Evolutionary conservation across 2,329 filamentous ascomycete species (phyloP), one percentile per base, ranked within the genome.

Genomic region (Amylocarpus encephaloides): DNA sequence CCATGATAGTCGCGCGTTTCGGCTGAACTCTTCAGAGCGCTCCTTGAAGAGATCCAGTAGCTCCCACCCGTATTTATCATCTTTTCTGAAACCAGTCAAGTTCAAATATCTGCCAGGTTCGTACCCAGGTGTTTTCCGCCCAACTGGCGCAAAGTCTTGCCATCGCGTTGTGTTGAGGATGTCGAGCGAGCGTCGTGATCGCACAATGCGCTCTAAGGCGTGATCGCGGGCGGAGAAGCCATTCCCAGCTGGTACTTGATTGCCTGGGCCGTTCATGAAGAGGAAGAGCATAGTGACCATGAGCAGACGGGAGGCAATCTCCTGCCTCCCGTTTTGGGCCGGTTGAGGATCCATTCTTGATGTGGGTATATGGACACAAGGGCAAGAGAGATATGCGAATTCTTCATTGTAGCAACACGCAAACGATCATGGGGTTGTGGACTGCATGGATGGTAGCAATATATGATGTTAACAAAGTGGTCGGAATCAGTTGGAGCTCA

Each of bases 61-160:
- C 32, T 83, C 78, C 91, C 91, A 96, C 1, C 80, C 84, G 67
- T 87, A 88, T 4, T 78, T 81, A 68, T 95, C 86, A 16, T 82
- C 77, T 42, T 80, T 71, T 43, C 86, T 79, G 54, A 94, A 83
- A 1, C 92, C 92, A 2, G 87, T 87, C 46, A 95, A 71, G 59
- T 89, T 88, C 52, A 90, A 69, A 54, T 76, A 83, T 19, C 68
- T 71, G 10, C 47, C 56, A 36, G 61, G 55, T 26, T 59, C 58
- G 32, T 49, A 48, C 3, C 41, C 26, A 11, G 50, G 63, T 19
- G 58, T 59, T 47, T 55, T 55, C 36, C 57, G 61, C 36, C 57
- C 51, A 9, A 60, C 64, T 10, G 79, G 80, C 13, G 68, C 59
- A 63, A 85, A 84, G 64, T 83, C 79, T 44, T 77, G 77, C 80